Conservation (phyloP, 148 eudicot species). For the Dianthus caryophyllus region DNA sequence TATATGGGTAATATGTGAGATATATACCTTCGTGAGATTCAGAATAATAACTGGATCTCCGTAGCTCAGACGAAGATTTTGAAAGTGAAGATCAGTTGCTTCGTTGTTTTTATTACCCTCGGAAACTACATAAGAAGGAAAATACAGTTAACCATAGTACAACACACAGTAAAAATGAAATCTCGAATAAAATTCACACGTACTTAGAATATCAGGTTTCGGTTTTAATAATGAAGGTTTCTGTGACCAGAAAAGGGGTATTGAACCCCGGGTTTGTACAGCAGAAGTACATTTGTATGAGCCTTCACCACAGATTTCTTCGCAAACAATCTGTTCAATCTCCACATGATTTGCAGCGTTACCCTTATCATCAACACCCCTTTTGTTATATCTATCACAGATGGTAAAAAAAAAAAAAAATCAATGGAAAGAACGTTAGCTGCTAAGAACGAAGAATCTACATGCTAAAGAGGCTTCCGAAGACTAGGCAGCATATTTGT, state of each 20-base stretch:
- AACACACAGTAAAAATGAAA: constrained; percentile 14
- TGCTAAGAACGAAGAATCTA: neutral
- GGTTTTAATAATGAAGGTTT: constrained; percentile 60
- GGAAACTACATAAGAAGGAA: constrained; percentile 41
- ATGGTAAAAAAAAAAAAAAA: neutral
- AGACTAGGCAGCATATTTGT: neutral
- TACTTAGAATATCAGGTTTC: constrained; percentile 76
- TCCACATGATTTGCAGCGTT: constrained; percentile 95
- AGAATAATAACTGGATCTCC: constrained; percentile 73
- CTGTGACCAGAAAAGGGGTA: constrained; percentile 92
- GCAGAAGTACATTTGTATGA: constrained; percentile 50
- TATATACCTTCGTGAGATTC: constrained; percentile 72
- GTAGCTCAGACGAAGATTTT: constrained; percentile 69
- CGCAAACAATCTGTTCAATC: constrained; percentile 81
- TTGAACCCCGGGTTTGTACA: constrained; percentile 91
- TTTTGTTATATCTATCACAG: constrained; percentile 56
- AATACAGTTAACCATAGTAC: constrained; percentile 17
- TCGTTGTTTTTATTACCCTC: constrained; percentile 44
- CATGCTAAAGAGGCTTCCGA: neutral
- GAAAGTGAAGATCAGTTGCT: constrained; percentile 77
- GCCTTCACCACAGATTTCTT: constrained; percentile 46
- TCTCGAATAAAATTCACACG: constrained; percentile 13
- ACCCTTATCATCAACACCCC: constrained; percentile 87
- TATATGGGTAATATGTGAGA: neutral
- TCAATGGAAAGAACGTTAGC: neutral